Conservation (phyloP, 2,329 filamentous ascomycete species). For the Aspergillus ochraceus region DNA sequence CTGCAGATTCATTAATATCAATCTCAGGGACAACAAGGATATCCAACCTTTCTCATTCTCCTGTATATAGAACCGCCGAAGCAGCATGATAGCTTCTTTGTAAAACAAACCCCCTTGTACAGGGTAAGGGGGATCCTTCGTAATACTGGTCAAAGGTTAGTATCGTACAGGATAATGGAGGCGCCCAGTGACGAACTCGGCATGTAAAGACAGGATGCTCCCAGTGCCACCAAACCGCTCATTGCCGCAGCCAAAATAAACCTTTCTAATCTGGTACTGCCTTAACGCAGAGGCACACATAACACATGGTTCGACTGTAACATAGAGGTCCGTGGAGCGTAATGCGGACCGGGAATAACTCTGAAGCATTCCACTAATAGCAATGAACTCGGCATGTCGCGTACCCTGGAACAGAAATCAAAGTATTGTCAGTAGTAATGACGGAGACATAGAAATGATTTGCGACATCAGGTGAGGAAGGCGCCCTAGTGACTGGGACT, state of each 20-base stretch:
- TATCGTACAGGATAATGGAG: neutral
- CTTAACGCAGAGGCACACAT: constrained; percentile 95
- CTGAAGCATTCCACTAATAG: constrained; percentile 66
- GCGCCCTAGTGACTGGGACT: neutral
- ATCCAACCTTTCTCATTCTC: constrained; percentile 84
- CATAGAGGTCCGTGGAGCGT: constrained; percentile 77
- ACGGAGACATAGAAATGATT: neutral
- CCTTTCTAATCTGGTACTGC: constrained; percentile 82
- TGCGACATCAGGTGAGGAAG: neutral
- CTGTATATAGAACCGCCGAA: constrained; percentile 95
- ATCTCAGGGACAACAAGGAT: neutral
- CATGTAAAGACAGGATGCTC: constrained; percentile 85
- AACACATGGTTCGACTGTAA: constrained; percentile 97
- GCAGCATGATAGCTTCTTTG: constrained; percentile 87
- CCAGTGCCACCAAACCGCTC: constrained; percentile 97
- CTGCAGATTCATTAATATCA: constrained; percentile 33
- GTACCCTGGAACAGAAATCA: constrained; percentile 64
- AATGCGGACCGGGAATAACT: constrained; percentile 69
- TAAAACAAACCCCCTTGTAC: constrained; percentile 85
- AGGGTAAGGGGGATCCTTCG: constrained; percentile 75
- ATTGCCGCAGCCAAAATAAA: constrained; percentile 94
- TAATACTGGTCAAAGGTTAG: constrained; percentile 51
- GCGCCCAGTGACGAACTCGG: constrained; percentile 49
- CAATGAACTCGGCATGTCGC: constrained; percentile 92
- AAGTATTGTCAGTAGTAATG: neutral